Base-by-base conservation (phyloP, 2,329 filamentous ascomycete genomes). In the Rachicladosporium sp. region DNA sequence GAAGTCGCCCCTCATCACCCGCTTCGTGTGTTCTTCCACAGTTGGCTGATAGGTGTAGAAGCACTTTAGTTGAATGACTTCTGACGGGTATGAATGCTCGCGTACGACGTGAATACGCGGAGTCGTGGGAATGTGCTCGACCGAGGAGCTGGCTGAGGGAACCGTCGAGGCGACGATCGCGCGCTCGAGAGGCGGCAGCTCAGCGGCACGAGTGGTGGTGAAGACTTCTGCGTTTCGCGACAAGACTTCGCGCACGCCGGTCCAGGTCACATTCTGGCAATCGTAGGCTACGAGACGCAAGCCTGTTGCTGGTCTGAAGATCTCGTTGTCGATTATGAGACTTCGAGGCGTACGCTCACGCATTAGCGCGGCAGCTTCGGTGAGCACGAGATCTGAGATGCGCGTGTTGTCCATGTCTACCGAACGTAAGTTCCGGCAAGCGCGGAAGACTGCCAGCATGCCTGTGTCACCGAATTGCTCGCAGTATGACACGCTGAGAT, bases 1-100 rank as follows among this genome's bases (percentile, higher is more conserved):
- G 43, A 86, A 73, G 45, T 94, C 83, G 5, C 85, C 85, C 4
- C 75, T 70, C 37, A 93, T 60, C 1, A 95, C 84, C 3, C 88
- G 76, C 64, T 88, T 89, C 38, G 79, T 87, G 61, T 96, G 89
- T 59, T 95, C 87, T 49, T 95, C 82, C 4, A 95, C 87, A 0
- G 87, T 95, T 64, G 85, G 84, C 63, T 96, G 89, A 76, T 85
- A 95, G 32, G 82, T 86, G 59, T 93, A 93, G 66, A 89, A 96
- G 61, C 87, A 93, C 61, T 94, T 95, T 33, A 96, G 71, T 4
- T 78, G 70, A 43, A 96, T 86, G 42, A 93, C 76, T 56, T 94
- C 80, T 1, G 76, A 74, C 0, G 86, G 83, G 50, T 80, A 88
- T 0, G 72, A 72, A 7, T 69, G 47, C 36, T 46, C 52, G 36